These are phyloP conservation scores for Euphorbia peplus DNA, from an alignment of 345 rosid genomes.

Conservation along the genomic window DNA sequence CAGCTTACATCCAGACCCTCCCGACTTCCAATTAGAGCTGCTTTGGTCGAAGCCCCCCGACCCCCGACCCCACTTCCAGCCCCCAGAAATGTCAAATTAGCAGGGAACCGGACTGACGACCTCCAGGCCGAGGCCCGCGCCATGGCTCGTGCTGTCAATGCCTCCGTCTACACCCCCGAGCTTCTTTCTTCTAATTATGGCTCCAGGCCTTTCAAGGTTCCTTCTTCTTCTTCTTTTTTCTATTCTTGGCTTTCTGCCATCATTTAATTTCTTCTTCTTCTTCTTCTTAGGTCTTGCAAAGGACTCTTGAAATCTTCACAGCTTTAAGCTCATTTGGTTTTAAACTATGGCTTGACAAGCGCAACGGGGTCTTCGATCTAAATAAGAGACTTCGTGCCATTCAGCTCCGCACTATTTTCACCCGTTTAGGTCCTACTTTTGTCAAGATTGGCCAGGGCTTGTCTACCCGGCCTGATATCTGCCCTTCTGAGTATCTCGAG, in stretches of 20 bases:
- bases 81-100: conserved; percentile 7
- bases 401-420: conserved; percentile 66
- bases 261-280: neutral
- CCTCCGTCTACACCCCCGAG: conserved; percentile 73
- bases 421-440: conserved; percentile 87
- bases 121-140: conserved; percentile 84
- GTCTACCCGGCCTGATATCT: conserved; percentile 92
- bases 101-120: conserved; percentile 57
- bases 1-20: neutral
- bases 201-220: conserved; percentile 72
- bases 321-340: conserved; percentile 68
- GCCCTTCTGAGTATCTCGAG: conserved; percentile 90
- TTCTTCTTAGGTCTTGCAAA: conserved; percentile 48
- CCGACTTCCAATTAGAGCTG: conserved; percentile 30
- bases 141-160: conserved; percentile 77
- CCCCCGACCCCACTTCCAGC: conserved; percentile 29
- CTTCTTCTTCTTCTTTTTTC: neutral
- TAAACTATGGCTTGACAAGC: conserved; percentile 62
- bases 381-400: conserved; percentile 72
- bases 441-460: conserved; percentile 97
- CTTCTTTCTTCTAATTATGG: conserved; percentile 66
- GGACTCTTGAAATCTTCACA: conserved; percentile 67
- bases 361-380: conserved; percentile 51
- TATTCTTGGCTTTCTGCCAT: too few relatives aligned
- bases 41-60: conserved; percentile 41